These are phyloP conservation scores for Boletus fagicola DNA, from an alignment of 768 basidiomycete genomes.

Conservation along the genomic window DNA sequence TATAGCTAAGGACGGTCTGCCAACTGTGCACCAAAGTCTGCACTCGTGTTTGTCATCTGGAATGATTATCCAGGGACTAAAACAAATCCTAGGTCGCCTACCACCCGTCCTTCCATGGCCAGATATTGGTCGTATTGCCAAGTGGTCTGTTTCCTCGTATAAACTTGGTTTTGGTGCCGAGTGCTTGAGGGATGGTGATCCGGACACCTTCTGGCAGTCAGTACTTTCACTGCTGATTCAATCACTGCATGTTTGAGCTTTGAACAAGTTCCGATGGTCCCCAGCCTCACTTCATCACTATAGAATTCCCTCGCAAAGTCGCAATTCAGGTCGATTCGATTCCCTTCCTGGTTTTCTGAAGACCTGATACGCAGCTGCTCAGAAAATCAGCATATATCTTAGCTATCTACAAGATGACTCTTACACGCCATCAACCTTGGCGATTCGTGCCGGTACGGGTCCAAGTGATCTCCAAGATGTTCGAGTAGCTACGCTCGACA, in stretches of 20 bases:
- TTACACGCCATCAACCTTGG: constrained; percentile 91
- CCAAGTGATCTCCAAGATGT: constrained; percentile 92
- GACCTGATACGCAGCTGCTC: constrained; percentile 3
- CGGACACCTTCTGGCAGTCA: constrained; percentile 98
- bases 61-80: background rate
- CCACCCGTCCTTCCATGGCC: constrained; percentile 66
- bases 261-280: constrained; percentile 80
- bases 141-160: constrained; percentile 95
- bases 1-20: constrained; percentile 35
- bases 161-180: constrained; percentile 97
- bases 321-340: constrained; percentile 67
- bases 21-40: constrained; percentile 41
- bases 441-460: constrained; percentile 89
- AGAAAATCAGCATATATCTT: constrained; percentile 88
- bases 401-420: constrained; percentile 88
- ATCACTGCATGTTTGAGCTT: background rate
- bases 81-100: constrained; percentile 29
- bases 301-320: constrained; percentile 89
- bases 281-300: constrained; percentile 93
- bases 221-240: constrained; percentile 30
- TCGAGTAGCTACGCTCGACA: constrained; percentile 76
- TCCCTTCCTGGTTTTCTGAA: background rate
- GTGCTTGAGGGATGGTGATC: constrained; percentile 83
- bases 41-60: background rate
- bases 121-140: constrained; percentile 83